phyloP scores from a whole-genome alignment of 352 stramenopile genomes.

The Phytopythium vexans region DNA sequence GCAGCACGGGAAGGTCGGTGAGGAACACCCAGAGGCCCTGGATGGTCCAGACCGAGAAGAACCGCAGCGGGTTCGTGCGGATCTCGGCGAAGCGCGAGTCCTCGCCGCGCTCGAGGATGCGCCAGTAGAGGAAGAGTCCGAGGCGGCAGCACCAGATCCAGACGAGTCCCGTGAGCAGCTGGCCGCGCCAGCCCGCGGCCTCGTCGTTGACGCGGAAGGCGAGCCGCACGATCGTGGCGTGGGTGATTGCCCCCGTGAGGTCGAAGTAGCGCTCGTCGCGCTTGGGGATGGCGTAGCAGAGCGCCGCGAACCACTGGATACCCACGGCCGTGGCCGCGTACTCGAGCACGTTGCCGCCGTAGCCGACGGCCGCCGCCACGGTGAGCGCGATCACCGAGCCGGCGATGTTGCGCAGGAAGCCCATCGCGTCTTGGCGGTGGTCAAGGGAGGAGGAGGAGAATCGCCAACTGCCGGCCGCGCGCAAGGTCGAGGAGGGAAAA shows the following conservation, averaged over 20 bases:
- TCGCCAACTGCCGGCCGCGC: too few relatives aligned
- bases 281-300: slow-evolving; percentile 60
- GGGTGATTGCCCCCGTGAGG: slow-evolving; percentile 77
- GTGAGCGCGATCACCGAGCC: slow-evolving; percentile 32
- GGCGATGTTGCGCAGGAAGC: slow-evolving; percentile 35
- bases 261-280: slow-evolving; percentile 83
- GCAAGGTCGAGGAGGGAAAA: too few relatives aligned
- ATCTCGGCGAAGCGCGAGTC: slow-evolving; percentile 79
- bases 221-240: slow-evolving; percentile 52
- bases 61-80: slow-evolving; percentile 51
- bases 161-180: slow-evolving; percentile 60
- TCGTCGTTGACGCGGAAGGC: slow-evolving; percentile 17
- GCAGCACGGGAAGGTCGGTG: slow-evolving; percentile 66
- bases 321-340: slow-evolving; percentile 51
- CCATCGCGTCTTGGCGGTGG: slow-evolving; percentile 30
- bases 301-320: slow-evolving; percentile 61
- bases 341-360: slow-evolving; percentile 33
- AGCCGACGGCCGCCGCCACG: slow-evolving; percentile 30
- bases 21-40: slow-evolving; percentile 83
- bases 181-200: slow-evolving; percentile 39
- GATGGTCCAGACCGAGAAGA: slow-evolving; percentile 78
- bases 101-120: slow-evolving; percentile 60
- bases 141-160: slow-evolving; percentile 79
- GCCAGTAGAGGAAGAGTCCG: slow-evolving; percentile 72
- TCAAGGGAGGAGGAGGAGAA: too few relatives aligned